Evolutionary conservation across 129 eudicot species (phyloP), one percentile per base, ranked within the genome.

Genomic region (Saposhnikovia divaricata): DNA sequence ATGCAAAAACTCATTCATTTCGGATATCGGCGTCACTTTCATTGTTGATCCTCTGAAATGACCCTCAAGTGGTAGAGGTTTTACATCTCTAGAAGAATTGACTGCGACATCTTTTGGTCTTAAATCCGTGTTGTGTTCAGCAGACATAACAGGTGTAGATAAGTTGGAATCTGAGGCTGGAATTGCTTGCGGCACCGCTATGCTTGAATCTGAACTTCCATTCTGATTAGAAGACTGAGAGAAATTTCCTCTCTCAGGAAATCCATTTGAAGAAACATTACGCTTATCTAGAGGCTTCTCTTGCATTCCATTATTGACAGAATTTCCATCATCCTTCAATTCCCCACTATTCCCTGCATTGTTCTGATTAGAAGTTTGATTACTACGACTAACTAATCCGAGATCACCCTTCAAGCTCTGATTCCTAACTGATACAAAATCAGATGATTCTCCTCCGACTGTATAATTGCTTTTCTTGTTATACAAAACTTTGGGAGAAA

Each of bases 1-100:
- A 61, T 75, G 79, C 85, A 91, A 88, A 55, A 84, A 12, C 27
- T 89, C 87, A 69, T 79, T 83, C 97, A 89, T 91, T 86, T 86
- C 71, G 6, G 90, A 85, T 74, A 91, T 81, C 25, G 92, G 79
- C 79, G 86, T 61, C 45, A 87, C 84, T 44, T 82, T 77, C 69
- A 74, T 75, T 42, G 21, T 25, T 34, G 16, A 75, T 45, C 61
- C 11, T 25, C 43, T 45, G 6, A 48, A 18, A 75, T 15, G 27
- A 15, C 78, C 44, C 27, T 75, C 43, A 70, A 37, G 10, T 1
- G 53, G 53, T 14, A 37, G 1, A 44, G 37, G 53, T 4, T 78
- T 43, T 47, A 39, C 38, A 55, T 59, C 68, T n/a, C 31, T n/a
- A 59, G 31, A 8, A n/a, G 68, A 59, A 21, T 12, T n/a, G 31